Evolutionary conservation across 768 basidiomycete species (phyloP).

Genomic region (Macrolepiota dolichaula): DNA sequence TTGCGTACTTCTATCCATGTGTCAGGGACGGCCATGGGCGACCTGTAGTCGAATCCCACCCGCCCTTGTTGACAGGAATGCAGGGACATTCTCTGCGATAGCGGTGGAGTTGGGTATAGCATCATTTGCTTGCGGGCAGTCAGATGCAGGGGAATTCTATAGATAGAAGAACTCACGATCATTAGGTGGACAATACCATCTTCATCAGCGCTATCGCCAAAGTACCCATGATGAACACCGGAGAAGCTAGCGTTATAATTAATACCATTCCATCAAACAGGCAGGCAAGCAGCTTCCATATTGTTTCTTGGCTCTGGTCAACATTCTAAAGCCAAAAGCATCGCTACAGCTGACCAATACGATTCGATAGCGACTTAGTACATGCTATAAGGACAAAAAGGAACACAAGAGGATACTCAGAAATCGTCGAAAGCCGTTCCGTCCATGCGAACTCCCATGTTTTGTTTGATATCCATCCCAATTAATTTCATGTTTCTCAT

Average conservation of each 20-base stretch:
- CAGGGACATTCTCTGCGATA: slow-evolving; percentile 99
- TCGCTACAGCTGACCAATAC: too few species aligned
- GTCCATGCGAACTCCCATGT: slow-evolving; percentile 87
- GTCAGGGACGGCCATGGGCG: slow-evolving; percentile 98
- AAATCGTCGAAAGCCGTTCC: slow-evolving; percentile 35
- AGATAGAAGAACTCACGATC: slow-evolving; percentile 60
- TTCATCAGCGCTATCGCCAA: slow-evolving; percentile 77
- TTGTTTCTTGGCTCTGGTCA: too few species aligned
- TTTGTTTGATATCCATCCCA: slow-evolving; percentile 86
- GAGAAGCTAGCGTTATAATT: slow-evolving; percentile 96
- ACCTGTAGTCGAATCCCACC: slow-evolving; percentile 97
- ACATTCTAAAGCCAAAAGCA: too few species aligned
- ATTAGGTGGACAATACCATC: slow-evolving; percentile 95
- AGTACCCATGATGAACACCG: slow-evolving; percentile 98
- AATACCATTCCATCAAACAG: too few species aligned
- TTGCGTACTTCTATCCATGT: slow-evolving; percentile 99
- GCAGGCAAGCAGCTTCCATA: too few species aligned
- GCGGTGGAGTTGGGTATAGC: slow-evolving; percentile 79
- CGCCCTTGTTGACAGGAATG: slow-evolving; percentile 72
- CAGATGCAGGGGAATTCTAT: background rate
- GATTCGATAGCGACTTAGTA: too few species aligned
- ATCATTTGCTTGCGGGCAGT: slow-evolving; percentile 75
- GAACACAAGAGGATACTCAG: background rate
- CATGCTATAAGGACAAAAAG: too few species aligned
- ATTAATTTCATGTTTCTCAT: slow-evolving; percentile 80